Percentiles rank a stretch among this genome's conserved stretches.
Evolutionary conservation across 495 filamentous ascomycete species (phyloP).

Genomic region (Oidiodendron maius): DNA sequence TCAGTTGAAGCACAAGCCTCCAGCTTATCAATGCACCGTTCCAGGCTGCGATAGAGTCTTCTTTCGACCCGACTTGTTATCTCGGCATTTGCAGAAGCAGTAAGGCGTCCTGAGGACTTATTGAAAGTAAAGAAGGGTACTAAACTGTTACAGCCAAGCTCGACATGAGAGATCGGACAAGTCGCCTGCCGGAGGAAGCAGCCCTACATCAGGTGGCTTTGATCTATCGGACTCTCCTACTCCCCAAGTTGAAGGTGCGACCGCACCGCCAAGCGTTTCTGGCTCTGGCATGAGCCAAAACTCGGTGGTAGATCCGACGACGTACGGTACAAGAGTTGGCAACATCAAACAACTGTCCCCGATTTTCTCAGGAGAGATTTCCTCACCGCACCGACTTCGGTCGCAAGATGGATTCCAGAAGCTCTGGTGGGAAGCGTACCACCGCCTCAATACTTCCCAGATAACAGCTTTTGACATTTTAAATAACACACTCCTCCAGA

Average conservation of each 20-base stretch:
- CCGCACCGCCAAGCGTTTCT: too few species aligned
- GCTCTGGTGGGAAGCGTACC: constrained; percentile 9
- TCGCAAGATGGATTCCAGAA: neutral
- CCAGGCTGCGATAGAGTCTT: constrained; percentile 59
- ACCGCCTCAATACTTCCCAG: neutral
- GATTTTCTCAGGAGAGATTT: neutral
- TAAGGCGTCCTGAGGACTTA: too few species aligned
- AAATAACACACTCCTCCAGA: neutral
- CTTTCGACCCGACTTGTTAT: constrained; percentile 67
- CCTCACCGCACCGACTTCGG: neutral
- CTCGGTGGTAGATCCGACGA: too few species aligned
- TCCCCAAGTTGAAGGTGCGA: too few species aligned
- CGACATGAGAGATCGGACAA: too few species aligned
- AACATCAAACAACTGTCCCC: neutral
- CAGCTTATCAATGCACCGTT: constrained; percentile 60
- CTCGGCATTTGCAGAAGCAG: constrained; percentile 79
- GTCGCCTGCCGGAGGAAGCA: too few species aligned
- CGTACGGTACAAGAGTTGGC: too few species aligned
- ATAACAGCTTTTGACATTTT: neutral
- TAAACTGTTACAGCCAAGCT: too few species aligned
- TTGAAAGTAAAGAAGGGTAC: too few species aligned
- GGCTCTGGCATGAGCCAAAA: too few species aligned
- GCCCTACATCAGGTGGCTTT: too few species aligned
- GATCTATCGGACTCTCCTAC: too few species aligned
- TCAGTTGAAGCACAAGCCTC: constrained; percentile 77